These are phyloP conservation scores for Candida succiphila DNA, from an alignment of 805 yeast species.

Conservation along the genomic window DNA sequence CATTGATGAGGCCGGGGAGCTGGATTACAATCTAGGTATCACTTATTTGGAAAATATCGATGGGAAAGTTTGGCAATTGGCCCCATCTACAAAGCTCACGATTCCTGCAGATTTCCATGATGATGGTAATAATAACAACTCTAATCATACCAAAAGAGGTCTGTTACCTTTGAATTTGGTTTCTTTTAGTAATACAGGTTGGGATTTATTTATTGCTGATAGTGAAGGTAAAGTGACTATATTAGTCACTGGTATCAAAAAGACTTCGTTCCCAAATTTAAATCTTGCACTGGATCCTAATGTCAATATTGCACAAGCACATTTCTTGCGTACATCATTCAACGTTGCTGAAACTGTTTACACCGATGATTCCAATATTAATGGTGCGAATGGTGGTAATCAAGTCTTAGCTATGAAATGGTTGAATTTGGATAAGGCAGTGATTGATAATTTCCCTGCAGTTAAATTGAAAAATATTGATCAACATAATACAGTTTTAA, in stretches of 20 bases:
- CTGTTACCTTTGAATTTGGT: constrained; percentile 25
- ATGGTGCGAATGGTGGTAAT: constrained; percentile 11
- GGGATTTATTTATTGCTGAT: constrained; percentile 77
- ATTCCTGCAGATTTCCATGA: constrained; percentile 9
- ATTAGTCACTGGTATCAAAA: constrained; percentile 37
- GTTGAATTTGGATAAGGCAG: constrained; percentile 66
- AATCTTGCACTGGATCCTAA: constrained; percentile 24
- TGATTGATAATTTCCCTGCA: constrained; percentile 53
- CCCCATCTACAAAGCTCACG: constrained; percentile 35
- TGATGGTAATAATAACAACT: constrained; percentile 13
- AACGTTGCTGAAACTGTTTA: constrained; percentile 36
- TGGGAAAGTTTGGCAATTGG: constrained; percentile 74
- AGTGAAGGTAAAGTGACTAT: constrained; percentile 56
- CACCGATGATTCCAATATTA: constrained; percentile 25
- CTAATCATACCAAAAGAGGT: neutral
- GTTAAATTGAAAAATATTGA: constrained; percentile 20
- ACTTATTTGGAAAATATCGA: constrained; percentile 66
- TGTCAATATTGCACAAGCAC: constrained; percentile 9
- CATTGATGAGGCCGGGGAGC: constrained; percentile 18
- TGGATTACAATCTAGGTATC: constrained; percentile 34
- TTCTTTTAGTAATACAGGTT: constrained; percentile 70
- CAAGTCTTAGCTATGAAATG: constrained; percentile 49
- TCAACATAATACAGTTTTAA: constrained; percentile 16
- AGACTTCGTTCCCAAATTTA: constrained; percentile 22
- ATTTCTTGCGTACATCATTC: constrained; percentile 27